Evolutionary conservation across 1,284 basidiomycete species (phyloP).

Genomic region (Erythrobasidium hasegawianum): DNA sequence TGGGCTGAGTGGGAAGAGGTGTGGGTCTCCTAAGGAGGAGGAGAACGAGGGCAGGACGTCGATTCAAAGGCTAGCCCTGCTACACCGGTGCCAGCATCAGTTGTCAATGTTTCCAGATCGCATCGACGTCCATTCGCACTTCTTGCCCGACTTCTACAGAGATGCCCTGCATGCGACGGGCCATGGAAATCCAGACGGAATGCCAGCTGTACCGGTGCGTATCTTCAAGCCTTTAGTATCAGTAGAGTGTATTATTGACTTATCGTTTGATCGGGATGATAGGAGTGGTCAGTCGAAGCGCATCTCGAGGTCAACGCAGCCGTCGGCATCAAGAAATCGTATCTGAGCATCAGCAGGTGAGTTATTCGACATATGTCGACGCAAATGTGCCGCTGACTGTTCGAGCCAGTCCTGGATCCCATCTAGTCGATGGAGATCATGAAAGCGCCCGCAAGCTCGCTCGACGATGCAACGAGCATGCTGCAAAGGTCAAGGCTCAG

Average conservation of each 20-base stretch:
- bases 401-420: conserved; percentile 3
- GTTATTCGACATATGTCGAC: too few species aligned
- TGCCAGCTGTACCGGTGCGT: conserved; percentile 16
- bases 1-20: too few species aligned
- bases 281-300: conserved; percentile 10
- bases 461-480: conserved; percentile 8
- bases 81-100: too few species aligned
- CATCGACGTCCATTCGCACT: conserved; percentile 23
- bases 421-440: neutral
- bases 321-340: conserved; percentile 18
- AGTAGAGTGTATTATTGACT: too few species aligned
- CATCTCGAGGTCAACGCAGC: conserved; percentile 4
- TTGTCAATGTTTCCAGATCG: conserved; percentile 4
- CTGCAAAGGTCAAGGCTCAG: conserved; percentile 3
- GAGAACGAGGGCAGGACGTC: too few species aligned
- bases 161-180: conserved; percentile 1
- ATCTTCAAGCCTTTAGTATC: too few species aligned
- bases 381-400: too few species aligned
- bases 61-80: too few species aligned
- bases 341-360: conserved; percentile 17
- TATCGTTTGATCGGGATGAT: too few species aligned
- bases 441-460: conserved; percentile 2
- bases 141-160: conserved; percentile 5
- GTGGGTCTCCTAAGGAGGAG: too few species aligned
- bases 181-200: conserved; percentile 12